phyloP scores from a whole-genome alignment of 805 yeast genomes.

The Wickerhamomyces kurtzmanii region DNA sequence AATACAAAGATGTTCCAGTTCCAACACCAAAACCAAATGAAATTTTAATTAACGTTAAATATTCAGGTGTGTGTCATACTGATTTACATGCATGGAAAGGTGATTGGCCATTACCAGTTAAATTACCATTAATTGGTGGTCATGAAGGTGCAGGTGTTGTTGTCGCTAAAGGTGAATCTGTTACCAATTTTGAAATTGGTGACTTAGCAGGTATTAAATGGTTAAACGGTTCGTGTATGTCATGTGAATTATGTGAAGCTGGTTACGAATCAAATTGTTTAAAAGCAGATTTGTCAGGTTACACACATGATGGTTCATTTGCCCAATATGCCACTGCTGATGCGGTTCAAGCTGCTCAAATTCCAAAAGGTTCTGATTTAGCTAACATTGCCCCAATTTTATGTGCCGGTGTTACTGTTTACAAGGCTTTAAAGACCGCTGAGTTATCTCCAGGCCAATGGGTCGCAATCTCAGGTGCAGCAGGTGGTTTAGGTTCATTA shows the following conservation, averaged over 20 bases:
- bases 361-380: slow-evolving; percentile 66
- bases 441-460: slow-evolving; percentile 60
- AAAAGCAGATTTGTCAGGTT: slow-evolving; percentile 68
- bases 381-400: slow-evolving; percentile 73
- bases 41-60: slow-evolving; percentile 70
- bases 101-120: slow-evolving; percentile 78
- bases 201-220: slow-evolving; percentile 81
- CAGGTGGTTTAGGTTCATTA: slow-evolving; percentile 70
- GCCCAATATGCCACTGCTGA: slow-evolving; percentile 87
- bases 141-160: slow-evolving; percentile 89
- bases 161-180: slow-evolving; percentile 65
- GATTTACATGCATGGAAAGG: slow-evolving; percentile 93
- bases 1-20: slow-evolving; percentile 68
- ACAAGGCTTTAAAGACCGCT: slow-evolving; percentile 83
- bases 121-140: slow-evolving; percentile 76
- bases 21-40: slow-evolving; percentile 74
- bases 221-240: slow-evolving; percentile 70
- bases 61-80: slow-evolving; percentile 91
- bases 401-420: slow-evolving; percentile 88
- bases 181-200: slow-evolving; percentile 64
- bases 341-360: slow-evolving; percentile 76
- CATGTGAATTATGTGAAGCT: slow-evolving; percentile 66
- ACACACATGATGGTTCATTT: slow-evolving; percentile 86
- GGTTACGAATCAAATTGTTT: slow-evolving; percentile 66
- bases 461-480: slow-evolving; percentile 74